Evolutionary conservation across 2,329 filamentous ascomycete genomes (phyloP).

Genomic region (Pestalotiopsis fici): DNA sequence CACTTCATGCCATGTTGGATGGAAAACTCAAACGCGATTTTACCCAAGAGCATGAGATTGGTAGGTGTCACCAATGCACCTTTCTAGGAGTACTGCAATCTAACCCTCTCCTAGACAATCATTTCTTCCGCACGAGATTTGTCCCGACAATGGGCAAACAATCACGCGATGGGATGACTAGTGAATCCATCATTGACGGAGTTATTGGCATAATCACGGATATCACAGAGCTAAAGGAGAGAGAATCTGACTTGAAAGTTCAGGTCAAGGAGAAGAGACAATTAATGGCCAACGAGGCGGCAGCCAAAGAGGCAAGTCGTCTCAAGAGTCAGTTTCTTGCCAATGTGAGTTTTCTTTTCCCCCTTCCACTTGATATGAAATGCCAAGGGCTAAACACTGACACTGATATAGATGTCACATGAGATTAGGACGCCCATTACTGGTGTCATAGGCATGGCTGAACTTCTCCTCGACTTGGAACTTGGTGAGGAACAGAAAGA

Average conservation of each 20-base stretch:
- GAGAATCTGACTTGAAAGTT: conserved; percentile 62
- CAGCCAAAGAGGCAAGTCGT: conserved; percentile 77
- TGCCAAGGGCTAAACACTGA: not conserved
- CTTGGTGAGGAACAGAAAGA: conserved; percentile 72
- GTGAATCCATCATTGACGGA: conserved; percentile 61
- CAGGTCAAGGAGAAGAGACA: conserved; percentile 70
- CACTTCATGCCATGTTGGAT: conserved; percentile 66
- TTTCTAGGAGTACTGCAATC: not conserved
- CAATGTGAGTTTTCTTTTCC: conserved; percentile 43
- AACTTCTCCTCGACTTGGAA: conserved; percentile 69
- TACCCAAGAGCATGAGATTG: conserved; percentile 63
- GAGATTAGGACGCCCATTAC: conserved; percentile 79
- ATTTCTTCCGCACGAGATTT: conserved; percentile 73
- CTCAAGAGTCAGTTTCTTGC: conserved; percentile 80
- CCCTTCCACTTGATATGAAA: too few relatives aligned
- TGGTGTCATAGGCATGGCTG: conserved; percentile 79
- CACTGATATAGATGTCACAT: conserved; percentile 66
- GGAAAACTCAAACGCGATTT: conserved; percentile 58
- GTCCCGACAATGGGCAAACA: conserved; percentile 64
- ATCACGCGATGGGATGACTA: conserved; percentile 49
- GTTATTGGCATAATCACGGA: conserved; percentile 82
- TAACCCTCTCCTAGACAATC: conserved; percentile 42
- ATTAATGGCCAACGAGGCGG: conserved; percentile 72
- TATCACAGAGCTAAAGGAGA: conserved; percentile 69
- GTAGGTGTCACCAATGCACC: conserved; percentile 29